Evolutionary conservation across 257 asterid species (phyloP).

Genomic region (Coffea canephora): DNA sequence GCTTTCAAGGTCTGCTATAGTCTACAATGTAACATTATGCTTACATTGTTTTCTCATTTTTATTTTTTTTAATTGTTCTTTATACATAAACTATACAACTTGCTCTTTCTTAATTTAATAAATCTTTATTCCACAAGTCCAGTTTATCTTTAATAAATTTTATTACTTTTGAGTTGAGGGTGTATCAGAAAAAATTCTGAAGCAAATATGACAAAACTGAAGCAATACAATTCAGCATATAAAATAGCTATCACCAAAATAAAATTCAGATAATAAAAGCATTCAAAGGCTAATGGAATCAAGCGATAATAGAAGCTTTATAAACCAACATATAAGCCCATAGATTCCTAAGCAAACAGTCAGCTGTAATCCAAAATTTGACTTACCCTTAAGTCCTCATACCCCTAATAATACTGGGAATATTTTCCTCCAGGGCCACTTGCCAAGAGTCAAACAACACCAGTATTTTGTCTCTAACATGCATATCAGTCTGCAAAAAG

Average conservation of each 20-base stretch:
- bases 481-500: slow-evolving; percentile 12
- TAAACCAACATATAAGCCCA: neutral
- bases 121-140: too few species aligned
- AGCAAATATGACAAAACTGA: too few species aligned
- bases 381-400: slow-evolving; percentile 44
- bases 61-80: too few species aligned
- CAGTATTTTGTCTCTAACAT: slow-evolving; percentile 70
- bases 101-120: too few species aligned
- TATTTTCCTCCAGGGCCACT: slow-evolving; percentile 80
- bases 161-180: too few species aligned
- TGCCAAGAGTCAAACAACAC: slow-evolving; percentile 79
- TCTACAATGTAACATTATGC: neutral
- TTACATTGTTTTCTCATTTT: too few species aligned
- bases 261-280: neutral
- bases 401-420: slow-evolving; percentile 84
- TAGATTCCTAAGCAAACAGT: neutral
- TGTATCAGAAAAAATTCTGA: too few species aligned
- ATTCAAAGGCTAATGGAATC: neutral
- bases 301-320: neutral
- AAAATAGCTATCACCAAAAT: too few species aligned
- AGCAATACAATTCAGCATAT: too few species aligned
- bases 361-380: neutral
- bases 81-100: too few species aligned
- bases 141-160: too few species aligned
- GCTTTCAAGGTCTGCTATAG: neutral